Evolutionary conservation across 192 early-diverging fungal genomes (phyloP).

Genomic region (Coemansia sp.): DNA sequence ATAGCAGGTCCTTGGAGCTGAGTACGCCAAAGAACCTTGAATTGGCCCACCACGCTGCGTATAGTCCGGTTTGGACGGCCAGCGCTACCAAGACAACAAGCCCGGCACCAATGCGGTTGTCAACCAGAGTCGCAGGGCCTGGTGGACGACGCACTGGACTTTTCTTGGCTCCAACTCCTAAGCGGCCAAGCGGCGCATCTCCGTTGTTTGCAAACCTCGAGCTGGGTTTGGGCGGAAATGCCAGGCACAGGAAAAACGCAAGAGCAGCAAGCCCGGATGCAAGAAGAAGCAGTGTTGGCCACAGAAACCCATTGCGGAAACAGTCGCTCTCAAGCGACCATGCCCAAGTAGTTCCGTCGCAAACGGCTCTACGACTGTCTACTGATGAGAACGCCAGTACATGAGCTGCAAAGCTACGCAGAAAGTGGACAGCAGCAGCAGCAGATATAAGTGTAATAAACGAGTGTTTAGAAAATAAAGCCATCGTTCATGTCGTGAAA

Average conservation of each 20-base stretch:
- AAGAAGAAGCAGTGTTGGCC: conserved; percentile 22
- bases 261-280: not conserved
- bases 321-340: conserved; percentile 9
- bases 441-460: not conserved
- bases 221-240: not conserved
- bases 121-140: conserved; percentile 21
- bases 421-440: not conserved
- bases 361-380: not conserved
- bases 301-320: conserved; percentile 17
- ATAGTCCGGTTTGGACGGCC: conserved; percentile 10
- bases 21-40: not conserved
- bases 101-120: conserved; percentile 24
- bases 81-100: not conserved
- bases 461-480: not conserved
- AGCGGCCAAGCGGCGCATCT: not conserved
- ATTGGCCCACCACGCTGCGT: conserved; percentile 8
- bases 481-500: not conserved
- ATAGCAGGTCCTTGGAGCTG: not conserved
- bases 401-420: not conserved
- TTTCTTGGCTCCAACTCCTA: not conserved
- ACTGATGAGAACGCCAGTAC: not conserved
- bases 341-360: not conserved
- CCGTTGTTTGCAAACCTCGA: not conserved
- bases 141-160: conserved; percentile 26
- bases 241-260: not conserved